Evolutionary conservation across 1,139 yeast genomes (phyloP).

Genomic region (Yamadazyma dushanensis): DNA sequence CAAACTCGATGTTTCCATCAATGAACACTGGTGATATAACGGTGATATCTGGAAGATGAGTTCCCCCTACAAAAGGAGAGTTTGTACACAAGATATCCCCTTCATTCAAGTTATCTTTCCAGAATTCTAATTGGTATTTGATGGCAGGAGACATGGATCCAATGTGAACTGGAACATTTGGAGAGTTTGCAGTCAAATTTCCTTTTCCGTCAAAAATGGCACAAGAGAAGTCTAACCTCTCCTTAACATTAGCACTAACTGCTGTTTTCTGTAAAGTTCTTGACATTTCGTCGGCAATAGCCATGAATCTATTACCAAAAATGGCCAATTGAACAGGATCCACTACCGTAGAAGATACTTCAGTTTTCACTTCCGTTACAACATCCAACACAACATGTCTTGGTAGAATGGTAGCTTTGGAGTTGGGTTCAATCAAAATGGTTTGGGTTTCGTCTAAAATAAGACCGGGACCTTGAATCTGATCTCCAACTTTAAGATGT

Average conservation of each 20-base stretch:
- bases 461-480: conserved; percentile 60
- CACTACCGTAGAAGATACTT: conserved; percentile 14
- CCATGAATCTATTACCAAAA: conserved; percentile 23
- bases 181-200: conserved; percentile 22
- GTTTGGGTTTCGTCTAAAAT: conserved; percentile 88
- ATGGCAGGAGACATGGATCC: conserved; percentile 25
- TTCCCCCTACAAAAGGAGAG: conserved; percentile 23
- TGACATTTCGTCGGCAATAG: conserved; percentile 25
- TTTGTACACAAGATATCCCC: conserved; percentile 23
- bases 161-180: conserved; percentile 23
- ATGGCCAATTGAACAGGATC: conserved; percentile 24
- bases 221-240: conserved; percentile 33
- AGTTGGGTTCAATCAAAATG: conserved; percentile 70
- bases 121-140: conserved; percentile 17
- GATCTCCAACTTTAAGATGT: conserved; percentile 17
- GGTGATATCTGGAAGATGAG: conserved; percentile 24
- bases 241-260: conserved; percentile 24
- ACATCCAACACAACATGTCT: conserved; percentile 35
- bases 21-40: conserved; percentile 21
- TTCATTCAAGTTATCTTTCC: conserved; percentile 18
- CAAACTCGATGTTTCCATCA: conserved; percentile 48
- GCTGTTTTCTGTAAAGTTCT: conserved; percentile 23
- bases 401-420: conserved; percentile 61
- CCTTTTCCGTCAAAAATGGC: conserved; percentile 21
- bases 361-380: conserved; percentile 11